phyloP scores from a whole-genome alignment of 2,329 filamentous ascomycete genomes.

The Fusarium floridanum region DNA sequence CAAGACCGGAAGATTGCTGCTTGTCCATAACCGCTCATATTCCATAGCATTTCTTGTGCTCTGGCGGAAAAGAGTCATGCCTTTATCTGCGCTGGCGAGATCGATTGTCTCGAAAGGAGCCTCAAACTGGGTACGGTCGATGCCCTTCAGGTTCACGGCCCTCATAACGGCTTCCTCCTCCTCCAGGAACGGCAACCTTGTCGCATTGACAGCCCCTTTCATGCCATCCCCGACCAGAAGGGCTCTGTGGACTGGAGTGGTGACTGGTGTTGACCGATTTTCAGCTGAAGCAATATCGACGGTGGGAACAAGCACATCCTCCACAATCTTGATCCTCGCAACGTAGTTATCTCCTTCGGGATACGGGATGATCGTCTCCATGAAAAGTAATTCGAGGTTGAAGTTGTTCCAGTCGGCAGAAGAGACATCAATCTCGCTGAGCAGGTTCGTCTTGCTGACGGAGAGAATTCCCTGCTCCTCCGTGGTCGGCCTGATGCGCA shows the following conservation, averaged over 20 bases:
- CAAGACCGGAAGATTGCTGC: slow-evolving; percentile 76
- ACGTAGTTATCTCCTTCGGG: slow-evolving; percentile 48
- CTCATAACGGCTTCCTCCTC: slow-evolving; percentile 60
- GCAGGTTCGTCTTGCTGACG: slow-evolving; percentile 52
- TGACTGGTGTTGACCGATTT: slow-evolving; percentile 74
- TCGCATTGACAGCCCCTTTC: slow-evolving; percentile 70
- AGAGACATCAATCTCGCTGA: slow-evolving; percentile 72
- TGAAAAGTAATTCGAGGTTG: slow-evolving; percentile 74
- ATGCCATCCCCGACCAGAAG: slow-evolving; percentile 81
- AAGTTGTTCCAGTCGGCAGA: slow-evolving; percentile 71
- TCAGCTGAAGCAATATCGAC: slow-evolving; percentile 78
- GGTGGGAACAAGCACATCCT: slow-evolving; percentile 80
- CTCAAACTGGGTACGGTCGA: slow-evolving; percentile 52
- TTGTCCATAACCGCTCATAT: slow-evolving; percentile 81
- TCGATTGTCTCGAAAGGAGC: slow-evolving; percentile 72
- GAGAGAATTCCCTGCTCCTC: slow-evolving; percentile 48
- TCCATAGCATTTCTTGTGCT: slow-evolving; percentile 76
- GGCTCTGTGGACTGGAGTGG: slow-evolving; percentile 86
- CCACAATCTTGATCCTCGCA: slow-evolving; percentile 60
- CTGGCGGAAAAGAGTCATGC: slow-evolving; percentile 75
- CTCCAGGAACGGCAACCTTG: slow-evolving; percentile 57
- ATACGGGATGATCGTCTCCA: slow-evolving; percentile 61
- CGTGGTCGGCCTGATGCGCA: slow-evolving; percentile 63
- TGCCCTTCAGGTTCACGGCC: slow-evolving; percentile 69
- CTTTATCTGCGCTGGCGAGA: slow-evolving; percentile 70